phyloP scores from a whole-genome alignment of 2,329 filamentous ascomycete genomes.

The Tolypocladium capitatum region DNA sequence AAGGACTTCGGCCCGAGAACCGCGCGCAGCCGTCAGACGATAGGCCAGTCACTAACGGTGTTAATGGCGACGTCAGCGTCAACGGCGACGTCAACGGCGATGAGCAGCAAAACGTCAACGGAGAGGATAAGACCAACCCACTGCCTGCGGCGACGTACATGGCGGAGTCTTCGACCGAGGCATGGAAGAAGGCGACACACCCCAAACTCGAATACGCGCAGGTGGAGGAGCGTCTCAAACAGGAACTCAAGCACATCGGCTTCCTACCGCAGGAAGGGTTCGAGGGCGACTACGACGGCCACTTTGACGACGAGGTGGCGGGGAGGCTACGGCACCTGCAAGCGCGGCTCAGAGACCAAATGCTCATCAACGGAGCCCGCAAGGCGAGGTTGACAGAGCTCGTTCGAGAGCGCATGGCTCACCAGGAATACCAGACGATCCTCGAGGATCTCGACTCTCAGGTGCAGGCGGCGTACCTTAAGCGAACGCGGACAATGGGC shows the following conservation, averaged over 20 bases:
- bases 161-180: slow-evolving; percentile 59
- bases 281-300: slow-evolving; percentile 69
- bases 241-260: slow-evolving; percentile 82
- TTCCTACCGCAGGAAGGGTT: slow-evolving; percentile 57
- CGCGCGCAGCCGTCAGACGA: slow-evolving; percentile 43
- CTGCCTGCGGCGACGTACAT: slow-evolving; percentile 64
- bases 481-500: slow-evolving; percentile 85
- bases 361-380: slow-evolving; percentile 77
- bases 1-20: slow-evolving; percentile 67
- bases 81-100: slow-evolving; percentile 34
- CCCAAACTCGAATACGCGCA: slow-evolving; percentile 71
- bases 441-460: slow-evolving; percentile 92
- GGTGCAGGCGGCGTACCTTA: slow-evolving; percentile 88
- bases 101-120: slow-evolving; percentile 16
- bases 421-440: slow-evolving; percentile 95
- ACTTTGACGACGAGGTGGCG: slow-evolving; percentile 88
- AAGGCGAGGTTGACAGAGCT: slow-evolving; percentile 79
- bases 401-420: slow-evolving; percentile 82
- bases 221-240: slow-evolving; percentile 81
- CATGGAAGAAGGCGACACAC: slow-evolving; percentile 66
- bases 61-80: slow-evolving; percentile 40
- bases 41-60: slow-evolving; percentile 39
- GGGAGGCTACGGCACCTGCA: slow-evolving; percentile 80
- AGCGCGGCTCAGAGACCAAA: slow-evolving; percentile 65
- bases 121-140: slow-evolving; percentile 23